These are phyloP conservation scores for Stropharia rugosoannulata DNA, from an alignment of 768 basidiomycete genomes.

Conservation along the genomic window DNA sequence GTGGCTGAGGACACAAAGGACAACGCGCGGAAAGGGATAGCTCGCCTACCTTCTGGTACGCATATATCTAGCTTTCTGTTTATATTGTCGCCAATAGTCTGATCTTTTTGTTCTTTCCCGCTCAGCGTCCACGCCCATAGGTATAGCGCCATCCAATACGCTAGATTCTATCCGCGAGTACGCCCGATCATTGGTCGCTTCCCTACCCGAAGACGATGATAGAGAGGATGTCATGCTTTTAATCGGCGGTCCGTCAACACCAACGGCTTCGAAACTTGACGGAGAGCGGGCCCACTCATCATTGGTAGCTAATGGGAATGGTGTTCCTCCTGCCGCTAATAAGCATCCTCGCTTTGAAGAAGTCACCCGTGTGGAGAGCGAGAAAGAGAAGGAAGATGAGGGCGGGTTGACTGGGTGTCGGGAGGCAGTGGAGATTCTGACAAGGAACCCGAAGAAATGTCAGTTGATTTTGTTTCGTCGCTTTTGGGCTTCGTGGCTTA, in stretches of 20 bases:
- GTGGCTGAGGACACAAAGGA: constrained; percentile 32
- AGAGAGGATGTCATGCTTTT: background rate
- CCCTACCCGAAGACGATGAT: constrained; percentile 33
- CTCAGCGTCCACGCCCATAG: constrained; percentile 7
- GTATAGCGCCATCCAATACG: constrained; percentile 21
- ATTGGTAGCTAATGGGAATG: constrained; percentile 7
- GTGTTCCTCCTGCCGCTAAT: background rate
- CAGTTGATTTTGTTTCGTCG: constrained; percentile 19
- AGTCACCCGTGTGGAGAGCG: constrained; percentile 31
- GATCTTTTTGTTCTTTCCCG: background rate
- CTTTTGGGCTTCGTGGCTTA: background rate
- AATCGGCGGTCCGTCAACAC: background rate
- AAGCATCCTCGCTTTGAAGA: constrained; percentile 26
- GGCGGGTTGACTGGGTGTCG: constrained; percentile 59
- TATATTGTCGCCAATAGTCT: background rate
- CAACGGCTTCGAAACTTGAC: background rate
- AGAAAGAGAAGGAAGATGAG: constrained; percentile 38
- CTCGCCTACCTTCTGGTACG: constrained; percentile 24
- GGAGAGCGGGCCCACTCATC: too few species aligned
- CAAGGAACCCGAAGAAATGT: constrained; percentile 89
- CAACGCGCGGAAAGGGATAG: constrained; percentile 9
- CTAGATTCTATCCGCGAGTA: constrained; percentile 52
- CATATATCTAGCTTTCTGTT: background rate
- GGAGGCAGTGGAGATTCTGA: constrained; percentile 89
- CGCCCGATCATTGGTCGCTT: constrained; percentile 47